Evolutionary conservation across 768 basidiomycete genomes (phyloP).

Genomic region (Fibroporia radiculosa): DNA sequence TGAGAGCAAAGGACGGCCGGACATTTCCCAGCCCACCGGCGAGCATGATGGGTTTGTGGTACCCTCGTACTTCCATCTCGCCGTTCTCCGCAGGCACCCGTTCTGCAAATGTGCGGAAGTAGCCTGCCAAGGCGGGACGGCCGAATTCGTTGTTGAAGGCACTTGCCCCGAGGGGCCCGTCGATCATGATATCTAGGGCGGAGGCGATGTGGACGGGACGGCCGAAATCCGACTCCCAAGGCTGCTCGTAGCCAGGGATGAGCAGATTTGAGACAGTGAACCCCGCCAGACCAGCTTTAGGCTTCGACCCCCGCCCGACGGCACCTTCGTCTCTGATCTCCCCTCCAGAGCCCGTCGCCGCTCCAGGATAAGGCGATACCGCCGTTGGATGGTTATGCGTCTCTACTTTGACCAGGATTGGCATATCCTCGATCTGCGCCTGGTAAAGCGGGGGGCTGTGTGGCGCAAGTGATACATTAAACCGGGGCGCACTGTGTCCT

Average conservation of each 20-base stretch:
- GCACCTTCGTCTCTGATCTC: conserved; percentile 98
- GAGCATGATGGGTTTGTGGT: conserved; percentile 99
- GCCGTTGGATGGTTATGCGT: conserved; percentile 99
- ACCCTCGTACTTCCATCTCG: conserved; percentile 70
- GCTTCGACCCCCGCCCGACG: conserved; percentile 89
- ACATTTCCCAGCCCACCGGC: conserved; percentile 97
- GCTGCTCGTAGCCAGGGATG: conserved; percentile 85
- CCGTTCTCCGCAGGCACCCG: conserved; percentile 50
- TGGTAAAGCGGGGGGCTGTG: conserved; percentile 39
- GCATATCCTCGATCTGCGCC: conserved; percentile 61
- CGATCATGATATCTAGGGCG: conserved; percentile 94
- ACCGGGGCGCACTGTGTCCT: conserved; percentile 68
- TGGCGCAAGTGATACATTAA: conserved; percentile 40
- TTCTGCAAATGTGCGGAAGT: conserved; percentile 93
- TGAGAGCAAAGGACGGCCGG: conserved; percentile 72
- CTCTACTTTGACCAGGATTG: conserved; percentile 94
- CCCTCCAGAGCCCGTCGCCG: conserved; percentile 96
- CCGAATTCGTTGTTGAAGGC: conserved; percentile 99
- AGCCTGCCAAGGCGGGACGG: conserved; percentile 84
- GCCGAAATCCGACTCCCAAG: conserved; percentile 96
- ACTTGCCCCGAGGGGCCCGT: conserved; percentile 89
- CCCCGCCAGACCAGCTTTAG: conserved; percentile 90
- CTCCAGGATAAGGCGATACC: conserved; percentile 97
- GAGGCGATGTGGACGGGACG: conserved; percentile 87
- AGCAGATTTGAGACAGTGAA: conserved; percentile 92